These are phyloP conservation scores for Colletotrichum simmondsii DNA, from an alignment of 2,329 filamentous ascomycete species.

Conservation along the genomic window DNA sequence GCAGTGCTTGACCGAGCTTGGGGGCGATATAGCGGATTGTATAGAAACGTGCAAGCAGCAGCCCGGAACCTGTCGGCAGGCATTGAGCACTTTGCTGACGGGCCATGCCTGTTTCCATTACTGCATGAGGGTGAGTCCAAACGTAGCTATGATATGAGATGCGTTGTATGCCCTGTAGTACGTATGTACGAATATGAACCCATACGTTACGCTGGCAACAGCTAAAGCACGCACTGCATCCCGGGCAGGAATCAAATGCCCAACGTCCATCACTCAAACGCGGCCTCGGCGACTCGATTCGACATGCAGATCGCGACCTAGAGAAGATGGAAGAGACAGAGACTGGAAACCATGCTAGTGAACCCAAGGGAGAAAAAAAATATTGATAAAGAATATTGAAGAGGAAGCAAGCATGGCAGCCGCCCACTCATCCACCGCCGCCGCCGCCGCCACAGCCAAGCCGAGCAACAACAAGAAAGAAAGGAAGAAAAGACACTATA, in stretches of 20 bases:
- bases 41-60: neutral
- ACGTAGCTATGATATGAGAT: neutral
- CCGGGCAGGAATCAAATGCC: neutral
- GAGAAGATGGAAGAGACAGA: neutral
- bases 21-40: neutral
- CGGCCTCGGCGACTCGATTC: neutral
- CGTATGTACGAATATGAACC: neutral
- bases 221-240: neutral
- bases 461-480: neutral
- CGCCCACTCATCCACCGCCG: neutral
- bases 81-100: neutral
- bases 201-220: slow-evolving; percentile 15
- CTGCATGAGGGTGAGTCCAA: neutral
- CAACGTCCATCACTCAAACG: neutral
- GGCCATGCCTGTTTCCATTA: neutral
- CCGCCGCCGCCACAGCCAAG: neutral
- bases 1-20: neutral
- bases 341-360: neutral
- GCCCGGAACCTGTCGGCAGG: neutral
- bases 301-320: slow-evolving; percentile 4
- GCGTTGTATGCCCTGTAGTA: neutral
- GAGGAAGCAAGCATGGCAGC: neutral
- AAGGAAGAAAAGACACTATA: neutral
- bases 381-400: neutral
- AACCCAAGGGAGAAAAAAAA: slow-evolving; percentile 9